Evolutionary conservation across 2,329 filamentous ascomycete genomes (phyloP), one percentile per base, ranked within the genome.

Genomic region (Helicocarpus griseus): DNA sequence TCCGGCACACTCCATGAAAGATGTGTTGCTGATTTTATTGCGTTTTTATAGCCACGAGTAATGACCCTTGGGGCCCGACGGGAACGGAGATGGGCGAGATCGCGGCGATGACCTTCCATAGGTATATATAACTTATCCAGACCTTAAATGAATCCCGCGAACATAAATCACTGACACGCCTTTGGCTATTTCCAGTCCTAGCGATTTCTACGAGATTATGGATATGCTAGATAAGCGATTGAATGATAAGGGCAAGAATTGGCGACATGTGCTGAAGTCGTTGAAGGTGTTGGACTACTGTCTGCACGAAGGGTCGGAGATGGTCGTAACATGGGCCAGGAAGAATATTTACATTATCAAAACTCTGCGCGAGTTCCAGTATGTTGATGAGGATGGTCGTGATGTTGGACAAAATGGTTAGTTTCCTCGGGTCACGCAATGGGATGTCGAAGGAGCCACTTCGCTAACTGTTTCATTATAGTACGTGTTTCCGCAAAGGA

Each of bases 291-390:
- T 97, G 53, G 93, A 98, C 70, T 98, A 98, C 72, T 96, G 90
- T 72, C 77, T 98, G 52, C 93, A 98, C 68, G 93, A 98, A 69
- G 93, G 93, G 45, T 96, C 90, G 0, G 93, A 97, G 71, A 75
- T 96, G 57, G 89, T 96, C 31, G 93, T 98, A 48, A 96, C 91
- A 4, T 98, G 93, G 93, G 90, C 90, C 57, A 86, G 90, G 64
- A 94, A 97, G 75, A 97, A 95, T 68, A 85, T 96, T 59, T 98
- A 95, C 72, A 93, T 98, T 70, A 95, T 98, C 76, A 97, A 96
- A 77, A 98, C 93, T 28, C 72, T 98, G 68, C 86, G 93, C 65
- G 93, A 98, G 70, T 98, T 98, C 63, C 87, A 93, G 65, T 95
- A 97, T 68, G 81, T 95, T 49, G 93, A 98, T 59, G 93, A 98